Base-by-base conservation (phyloP, 768 basidiomycete genomes). In the Podaxis sp. region DNA sequence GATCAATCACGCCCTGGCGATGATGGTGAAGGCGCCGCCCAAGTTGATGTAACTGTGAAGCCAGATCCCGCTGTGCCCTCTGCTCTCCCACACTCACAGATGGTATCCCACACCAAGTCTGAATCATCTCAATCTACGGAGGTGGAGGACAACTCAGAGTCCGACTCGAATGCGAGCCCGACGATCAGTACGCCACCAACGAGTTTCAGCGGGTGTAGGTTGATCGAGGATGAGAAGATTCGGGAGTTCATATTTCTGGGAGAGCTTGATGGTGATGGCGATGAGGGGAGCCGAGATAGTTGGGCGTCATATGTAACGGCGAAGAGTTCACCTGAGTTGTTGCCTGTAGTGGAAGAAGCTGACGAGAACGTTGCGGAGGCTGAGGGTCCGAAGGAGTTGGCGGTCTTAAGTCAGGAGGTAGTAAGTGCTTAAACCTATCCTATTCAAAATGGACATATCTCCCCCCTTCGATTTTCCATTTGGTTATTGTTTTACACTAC, bases 291-390 rank as follows among this genome's bases (percentile, higher is more conserved):
- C n/a, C 72, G 74, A 22, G 74, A 69, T 22, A 79, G 77, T 57
- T 61, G 67, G 63, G 64, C 73, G 8, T 77, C 78, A 1, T 79
- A 73, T 59, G 66, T 66, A 53, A 77, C 78, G 19, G 78, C 78
- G 9, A 73, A 64, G 56, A 76, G 70, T 51, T 70, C 70, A 25
- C 72, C 76, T 36, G 61, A 62, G 5, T 38, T 52, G 66, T 67
- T 60, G 70, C 70, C 53, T 52, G 46, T 59, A 15, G 52, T 60
- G 36, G 36, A 54, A 40, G 60, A 43, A 37, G 47, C 54, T 47
- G 50, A 53, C 40, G 51, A 55, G 43, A 47, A 24, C 19, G 24
- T 41, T 29, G 22, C 37, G 15, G 58, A 47, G 29, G 59, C 7
- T 19, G 47, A 49, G n/a, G n/a, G 9, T 11, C 17, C 7, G 47